phyloP scores from a whole-genome alignment of 306 rosid species.

The Inga oerstediana region DNA sequence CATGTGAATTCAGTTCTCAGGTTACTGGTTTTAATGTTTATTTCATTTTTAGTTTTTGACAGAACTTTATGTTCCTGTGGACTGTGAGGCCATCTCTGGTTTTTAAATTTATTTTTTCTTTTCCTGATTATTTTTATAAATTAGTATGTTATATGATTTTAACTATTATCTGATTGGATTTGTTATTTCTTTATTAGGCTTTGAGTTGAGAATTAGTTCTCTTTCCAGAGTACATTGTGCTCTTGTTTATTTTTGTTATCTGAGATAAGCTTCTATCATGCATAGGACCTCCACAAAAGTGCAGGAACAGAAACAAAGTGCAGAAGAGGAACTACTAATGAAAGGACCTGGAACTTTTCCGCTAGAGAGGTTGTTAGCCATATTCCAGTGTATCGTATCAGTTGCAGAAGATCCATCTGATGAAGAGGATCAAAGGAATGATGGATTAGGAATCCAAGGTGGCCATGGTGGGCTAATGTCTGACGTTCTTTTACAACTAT shows the following conservation, averaged over 20 bases:
- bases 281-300: conserved; percentile 66
- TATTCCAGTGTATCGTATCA: conserved; percentile 85
- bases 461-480: conserved; percentile 68
- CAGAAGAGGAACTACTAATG: conserved; percentile 77
- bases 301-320: conserved; percentile 70
- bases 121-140: neutral
- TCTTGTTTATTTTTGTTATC: conserved; percentile 5
- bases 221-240: neutral
- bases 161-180: conserved; percentile 14
- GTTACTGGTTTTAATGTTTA: neutral
- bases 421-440: conserved; percentile 56
- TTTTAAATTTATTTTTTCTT: conserved; percentile 1
- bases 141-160: neutral
- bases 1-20: neutral
- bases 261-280: conserved; percentile 36
- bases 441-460: conserved; percentile 47
- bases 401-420: conserved; percentile 60
- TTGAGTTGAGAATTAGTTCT: neutral
- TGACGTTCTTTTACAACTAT: conserved; percentile 77
- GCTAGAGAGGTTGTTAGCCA: conserved; percentile 89
- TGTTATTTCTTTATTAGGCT: conserved; percentile 8
- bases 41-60: neutral
- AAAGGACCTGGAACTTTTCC: conserved; percentile 98
- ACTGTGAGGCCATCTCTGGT: neutral
- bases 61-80: neutral